These are phyloP conservation scores for Leishmania guyanensis DNA, from an alignment of 208 protist species.

Conservation along the genomic window DNA sequence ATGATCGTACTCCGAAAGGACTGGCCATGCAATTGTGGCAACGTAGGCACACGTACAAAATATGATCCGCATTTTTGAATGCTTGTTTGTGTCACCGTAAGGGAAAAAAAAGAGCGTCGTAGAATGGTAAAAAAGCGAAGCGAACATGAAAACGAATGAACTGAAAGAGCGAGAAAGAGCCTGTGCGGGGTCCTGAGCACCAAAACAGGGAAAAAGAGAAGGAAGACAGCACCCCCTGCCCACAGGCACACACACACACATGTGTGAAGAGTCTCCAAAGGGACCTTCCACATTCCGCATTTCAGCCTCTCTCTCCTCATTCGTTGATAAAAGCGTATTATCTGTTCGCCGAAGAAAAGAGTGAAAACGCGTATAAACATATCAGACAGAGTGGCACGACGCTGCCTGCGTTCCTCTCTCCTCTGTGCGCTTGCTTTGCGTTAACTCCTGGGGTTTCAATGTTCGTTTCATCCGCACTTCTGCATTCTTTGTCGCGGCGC, in stretches of 20 bases:
- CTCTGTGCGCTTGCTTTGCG: background rate
- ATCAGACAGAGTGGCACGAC: background rate
- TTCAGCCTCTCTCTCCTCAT: background rate
- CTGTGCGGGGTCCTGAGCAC: background rate
- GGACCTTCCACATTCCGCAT: background rate
- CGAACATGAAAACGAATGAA: background rate
- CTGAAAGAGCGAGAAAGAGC: background rate
- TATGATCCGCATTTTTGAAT: background rate
- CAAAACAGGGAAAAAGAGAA: constrained; percentile 1
- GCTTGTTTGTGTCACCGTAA: background rate
- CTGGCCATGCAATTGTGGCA: background rate
- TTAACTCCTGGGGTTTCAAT: background rate
- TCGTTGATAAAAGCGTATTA: background rate
- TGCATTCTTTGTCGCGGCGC: background rate
- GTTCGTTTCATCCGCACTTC: background rate
- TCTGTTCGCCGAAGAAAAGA: background rate
- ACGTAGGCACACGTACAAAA: background rate
- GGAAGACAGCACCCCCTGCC: too few relatives aligned
- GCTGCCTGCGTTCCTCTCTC: background rate
- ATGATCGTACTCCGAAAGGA: background rate
- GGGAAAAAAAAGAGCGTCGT: background rate
- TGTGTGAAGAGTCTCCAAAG: background rate
- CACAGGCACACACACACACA: background rate
- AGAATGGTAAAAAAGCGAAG: background rate
- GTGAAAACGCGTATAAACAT: background rate